Conservation (phyloP, 2,329 filamentous ascomycete genomes). For the Helotiales sp. region DNA sequence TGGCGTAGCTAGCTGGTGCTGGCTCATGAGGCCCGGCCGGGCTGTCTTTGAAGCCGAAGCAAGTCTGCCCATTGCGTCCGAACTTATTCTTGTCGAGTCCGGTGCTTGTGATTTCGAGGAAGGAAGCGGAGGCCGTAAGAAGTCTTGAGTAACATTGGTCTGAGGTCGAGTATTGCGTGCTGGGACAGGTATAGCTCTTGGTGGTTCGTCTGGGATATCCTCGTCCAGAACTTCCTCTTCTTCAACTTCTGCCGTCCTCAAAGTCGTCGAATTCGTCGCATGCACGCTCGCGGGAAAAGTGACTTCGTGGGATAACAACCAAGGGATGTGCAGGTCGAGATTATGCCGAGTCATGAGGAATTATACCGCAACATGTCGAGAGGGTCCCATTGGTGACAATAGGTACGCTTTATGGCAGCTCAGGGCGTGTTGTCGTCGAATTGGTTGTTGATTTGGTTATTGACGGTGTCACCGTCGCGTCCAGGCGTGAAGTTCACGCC, state of each 20-base stretch:
- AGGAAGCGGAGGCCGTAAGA: conserved; percentile 25
- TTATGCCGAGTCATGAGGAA: conserved; percentile 39
- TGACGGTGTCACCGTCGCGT: background rate
- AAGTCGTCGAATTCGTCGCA: conserved; percentile 6
- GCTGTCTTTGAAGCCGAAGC: conserved; percentile 27
- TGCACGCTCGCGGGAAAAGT: conserved; percentile 24
- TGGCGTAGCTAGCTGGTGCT: conserved; percentile 34
- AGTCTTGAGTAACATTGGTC: conserved; percentile 26
- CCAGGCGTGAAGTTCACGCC: background rate
- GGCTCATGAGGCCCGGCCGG: conserved; percentile 30
- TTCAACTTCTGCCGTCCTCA: conserved; percentile 5
- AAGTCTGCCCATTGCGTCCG: conserved; percentile 34
- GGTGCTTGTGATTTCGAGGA: conserved; percentile 18
- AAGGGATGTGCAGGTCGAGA: conserved; percentile 35
- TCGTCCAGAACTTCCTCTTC: conserved; percentile 18
- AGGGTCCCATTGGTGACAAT: conserved; percentile 27
- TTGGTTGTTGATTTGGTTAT: conserved; percentile 7
- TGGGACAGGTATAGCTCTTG: conserved; percentile 10
- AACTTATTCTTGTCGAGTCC: conserved; percentile 7
- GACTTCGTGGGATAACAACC: conserved; percentile 34
- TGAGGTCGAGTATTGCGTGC: conserved; percentile 9
- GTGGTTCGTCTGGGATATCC: conserved; percentile 12
- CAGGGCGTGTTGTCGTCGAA: background rate
- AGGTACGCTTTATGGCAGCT: conserved; percentile 1
- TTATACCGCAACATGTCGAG: conserved; percentile 17